A percentile compares a stretch with the other conserved stretches of the same genome.
phyloP scores from a whole-genome alignment of 163 green algal species.

The Scenedesmus sp. region DNA sequence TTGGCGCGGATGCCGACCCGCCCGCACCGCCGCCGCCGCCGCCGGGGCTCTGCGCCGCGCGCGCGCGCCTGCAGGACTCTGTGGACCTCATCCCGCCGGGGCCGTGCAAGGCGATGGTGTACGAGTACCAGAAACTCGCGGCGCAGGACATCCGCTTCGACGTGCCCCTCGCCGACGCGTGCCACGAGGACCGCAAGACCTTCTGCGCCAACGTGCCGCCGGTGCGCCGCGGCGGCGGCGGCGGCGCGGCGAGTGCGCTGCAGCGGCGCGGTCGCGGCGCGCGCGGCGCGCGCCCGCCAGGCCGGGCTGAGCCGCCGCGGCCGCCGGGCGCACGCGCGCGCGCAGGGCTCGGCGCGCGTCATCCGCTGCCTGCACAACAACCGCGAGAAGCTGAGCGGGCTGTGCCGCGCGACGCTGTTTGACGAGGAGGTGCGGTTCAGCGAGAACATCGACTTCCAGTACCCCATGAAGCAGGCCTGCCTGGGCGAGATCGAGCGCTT shows the following conservation, averaged over 20 bases:
- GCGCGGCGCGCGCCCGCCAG: too few relatives aligned
- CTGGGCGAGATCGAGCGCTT: slow-evolving; percentile 59
- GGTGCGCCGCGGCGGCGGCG: slow-evolving; percentile 38
- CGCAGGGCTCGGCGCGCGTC: slow-evolving; percentile 70
- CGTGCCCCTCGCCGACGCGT: slow-evolving; percentile 61
- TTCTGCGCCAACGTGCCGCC: slow-evolving; percentile 59
- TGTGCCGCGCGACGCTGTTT: slow-evolving; percentile 77
- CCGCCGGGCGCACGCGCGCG: too few relatives aligned
- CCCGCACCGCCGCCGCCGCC: too few relatives aligned
- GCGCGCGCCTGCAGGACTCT: slow-evolving; percentile 51
- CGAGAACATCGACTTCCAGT: slow-evolving; percentile 90
- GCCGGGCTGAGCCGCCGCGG: too few relatives aligned
- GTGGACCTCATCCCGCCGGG: slow-evolving; percentile 51
- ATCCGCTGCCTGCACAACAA: slow-evolving; percentile 70
- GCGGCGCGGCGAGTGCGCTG: too few relatives aligned
- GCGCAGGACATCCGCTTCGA: slow-evolving; percentile 72
- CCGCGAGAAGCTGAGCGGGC: slow-evolving; percentile 62
- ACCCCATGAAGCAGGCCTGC: slow-evolving; percentile 80
- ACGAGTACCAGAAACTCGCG: slow-evolving; percentile 62
- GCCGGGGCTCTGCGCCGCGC: too few relatives aligned
- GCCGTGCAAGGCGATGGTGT: slow-evolving; percentile 59
- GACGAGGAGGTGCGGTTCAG: slow-evolving; percentile 76
- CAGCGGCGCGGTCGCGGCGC: too few relatives aligned
- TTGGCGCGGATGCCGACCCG: too few relatives aligned
- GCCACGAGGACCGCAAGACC: slow-evolving; percentile 62